Percentiles rank a stretch among this genome's conserved stretches.
Conservation (phyloP, 2,329 filamentous ascomycete genomes). For the Beauveria asiatica region DNA sequence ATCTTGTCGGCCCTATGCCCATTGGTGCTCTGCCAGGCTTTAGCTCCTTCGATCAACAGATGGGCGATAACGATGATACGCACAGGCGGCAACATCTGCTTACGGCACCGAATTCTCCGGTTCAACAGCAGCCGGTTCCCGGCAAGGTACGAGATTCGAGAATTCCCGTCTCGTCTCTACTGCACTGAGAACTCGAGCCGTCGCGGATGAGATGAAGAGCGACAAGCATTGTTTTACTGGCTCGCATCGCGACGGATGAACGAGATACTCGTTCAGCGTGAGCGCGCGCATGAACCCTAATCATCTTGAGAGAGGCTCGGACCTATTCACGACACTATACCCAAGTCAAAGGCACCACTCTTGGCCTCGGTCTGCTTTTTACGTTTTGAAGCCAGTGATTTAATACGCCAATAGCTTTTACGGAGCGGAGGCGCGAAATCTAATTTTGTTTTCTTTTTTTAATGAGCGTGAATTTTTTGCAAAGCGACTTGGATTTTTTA, state of each 20-base stretch:
- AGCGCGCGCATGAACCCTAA: neutral
- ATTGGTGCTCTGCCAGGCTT: conserved; percentile 22
- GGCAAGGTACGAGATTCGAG: conserved; percentile 14
- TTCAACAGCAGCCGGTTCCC: conserved; percentile 10
- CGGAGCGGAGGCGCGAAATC: neutral
- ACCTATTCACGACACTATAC: neutral
- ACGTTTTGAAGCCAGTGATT: neutral
- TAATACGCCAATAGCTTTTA: neutral
- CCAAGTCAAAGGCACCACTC: neutral
- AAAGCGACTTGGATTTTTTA: neutral
- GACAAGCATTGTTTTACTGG: neutral
- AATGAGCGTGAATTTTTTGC: neutral
- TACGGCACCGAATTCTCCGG: conserved; percentile 22
- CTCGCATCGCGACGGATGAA: too few species aligned
- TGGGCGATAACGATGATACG: conserved; percentile 7
- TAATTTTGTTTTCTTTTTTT: neutral
- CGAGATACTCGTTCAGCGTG: neutral
- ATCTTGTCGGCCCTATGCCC: neutral
- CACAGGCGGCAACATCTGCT: conserved; percentile 15
- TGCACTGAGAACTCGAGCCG: conserved; percentile 1
- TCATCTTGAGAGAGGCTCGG: neutral
- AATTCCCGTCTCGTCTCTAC: conserved; percentile 19
- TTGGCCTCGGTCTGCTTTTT: neutral
- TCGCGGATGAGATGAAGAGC: neutral
- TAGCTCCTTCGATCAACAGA: conserved; percentile 12